These are phyloP conservation scores for Amphirosellinia nigrospora DNA, from an alignment of 495 filamentous ascomycete genomes.

Conservation along the genomic window DNA sequence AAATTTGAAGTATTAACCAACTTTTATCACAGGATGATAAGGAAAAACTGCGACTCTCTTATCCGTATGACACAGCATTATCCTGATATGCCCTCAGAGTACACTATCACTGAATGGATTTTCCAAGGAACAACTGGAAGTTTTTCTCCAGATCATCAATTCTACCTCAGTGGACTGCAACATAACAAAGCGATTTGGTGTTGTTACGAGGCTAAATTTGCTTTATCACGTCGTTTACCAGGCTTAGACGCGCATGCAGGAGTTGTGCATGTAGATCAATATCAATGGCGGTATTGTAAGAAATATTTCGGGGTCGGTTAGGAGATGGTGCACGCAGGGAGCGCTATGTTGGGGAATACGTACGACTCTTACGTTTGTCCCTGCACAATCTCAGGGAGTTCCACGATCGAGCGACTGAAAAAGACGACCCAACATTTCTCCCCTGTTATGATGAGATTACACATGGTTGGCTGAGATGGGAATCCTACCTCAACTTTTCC, in stretches of 20 bases:
- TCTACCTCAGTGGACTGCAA: background rate
- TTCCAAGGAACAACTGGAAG: too few relatives aligned
- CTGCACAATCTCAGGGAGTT: background rate
- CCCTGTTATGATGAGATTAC: constrained; percentile 17
- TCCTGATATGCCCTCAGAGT: background rate
- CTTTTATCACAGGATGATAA: background rate
- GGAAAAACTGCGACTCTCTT: background rate
- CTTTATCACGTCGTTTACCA: background rate
- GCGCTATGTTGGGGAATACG: background rate
- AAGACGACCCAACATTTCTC: background rate
- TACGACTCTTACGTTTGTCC: background rate
- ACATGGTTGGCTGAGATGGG: background rate
- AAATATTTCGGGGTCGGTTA: background rate
- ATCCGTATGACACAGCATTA: background rate
- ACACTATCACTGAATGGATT: background rate
- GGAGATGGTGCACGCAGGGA: background rate
- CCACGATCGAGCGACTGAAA: too few relatives aligned
- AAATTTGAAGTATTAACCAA: background rate
- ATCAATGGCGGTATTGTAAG: background rate
- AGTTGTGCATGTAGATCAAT: background rate
- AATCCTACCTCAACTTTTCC: background rate
- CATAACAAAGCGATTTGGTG: background rate
- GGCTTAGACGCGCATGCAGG: background rate
- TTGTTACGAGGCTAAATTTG: constrained; percentile 1
- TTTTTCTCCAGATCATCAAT: background rate